Evolutionary conservation across 352 stramenopile species (phyloP), one percentile per base, ranked within the genome.

Genomic region (Blastocystis hominis): DNA sequence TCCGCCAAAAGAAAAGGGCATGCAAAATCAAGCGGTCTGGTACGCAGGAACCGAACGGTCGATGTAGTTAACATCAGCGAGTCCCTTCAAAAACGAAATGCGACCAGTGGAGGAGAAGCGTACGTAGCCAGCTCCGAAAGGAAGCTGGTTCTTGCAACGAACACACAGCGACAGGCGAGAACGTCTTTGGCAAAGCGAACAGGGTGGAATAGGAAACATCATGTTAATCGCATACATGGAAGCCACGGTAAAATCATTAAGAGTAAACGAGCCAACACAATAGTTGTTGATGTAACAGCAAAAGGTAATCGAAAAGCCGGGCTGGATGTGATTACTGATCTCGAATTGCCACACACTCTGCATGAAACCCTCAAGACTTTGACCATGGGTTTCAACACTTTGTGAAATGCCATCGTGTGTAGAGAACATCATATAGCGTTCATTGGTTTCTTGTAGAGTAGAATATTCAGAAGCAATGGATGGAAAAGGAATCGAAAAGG

Each of bases 401-500:
- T 80, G 70, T 3, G 63, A 30, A 17, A 80, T 24, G 55, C 10
- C 36, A 38, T 80, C 70, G 13, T 64, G 36, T 9, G 46, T 64
- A 47, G 47, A 66, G 24, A 63, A 80, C 20, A 80, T 64, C 20
- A 80, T 42, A 38, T 80, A 47, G 50, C 38, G 46, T n/a, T 80
- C 50, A 46, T 62, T 38, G 36, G 53, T 9, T 42, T 40, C 15
- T 9, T 34, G 13, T 42, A 30, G 38, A 30, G 70, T 80, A 1
- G 63, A 24, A 64, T 80, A 80, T 30, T 62, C 24, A 15, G 38
- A 61, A 40, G 20, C 36, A 34, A 15, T 38, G 24, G 70, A 80
- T 34, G 70, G 70, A 80, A 80, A 80, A 80, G 70, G 30, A 9
- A 80, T 64, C 38, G 70, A 80, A 80, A 80, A 80, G 46, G 70